Conservation (phyloP, 1,284 basidiomycete species). For the Sporisorium scitamineum region DNA sequence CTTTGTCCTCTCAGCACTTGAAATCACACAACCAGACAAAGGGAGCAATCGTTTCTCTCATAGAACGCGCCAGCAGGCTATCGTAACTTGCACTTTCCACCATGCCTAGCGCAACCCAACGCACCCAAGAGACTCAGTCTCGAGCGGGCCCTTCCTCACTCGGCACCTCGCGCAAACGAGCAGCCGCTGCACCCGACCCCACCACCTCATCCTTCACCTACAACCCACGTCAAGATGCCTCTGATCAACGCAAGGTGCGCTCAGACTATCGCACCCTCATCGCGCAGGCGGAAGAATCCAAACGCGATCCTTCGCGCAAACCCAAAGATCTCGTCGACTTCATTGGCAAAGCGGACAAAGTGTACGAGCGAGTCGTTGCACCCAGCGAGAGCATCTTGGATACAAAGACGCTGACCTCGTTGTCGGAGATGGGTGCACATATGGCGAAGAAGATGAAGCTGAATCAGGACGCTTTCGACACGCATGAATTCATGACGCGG, state of each 20-base stretch:
- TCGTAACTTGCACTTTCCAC: not conserved
- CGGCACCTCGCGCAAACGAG: conserved; percentile 19
- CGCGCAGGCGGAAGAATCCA: conserved; percentile 44
- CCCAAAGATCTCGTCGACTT: conserved; percentile 27
- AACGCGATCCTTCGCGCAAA: conserved; percentile 33
- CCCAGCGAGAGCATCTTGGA: conserved; percentile 54
- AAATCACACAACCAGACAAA: no score
- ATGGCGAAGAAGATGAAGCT: conserved; percentile 64
- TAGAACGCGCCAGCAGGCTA: not conserved
- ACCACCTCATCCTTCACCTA: conserved; percentile 38
- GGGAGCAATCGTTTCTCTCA: not conserved
- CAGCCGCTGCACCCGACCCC: not conserved
- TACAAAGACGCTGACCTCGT: conserved; percentile 55
- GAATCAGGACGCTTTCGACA: conserved; percentile 60
- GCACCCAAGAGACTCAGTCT: conserved; percentile 15
- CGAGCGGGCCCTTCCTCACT: conserved; percentile 29
- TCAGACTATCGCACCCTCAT: conserved; percentile 57
- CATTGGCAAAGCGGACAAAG: conserved; percentile 21
- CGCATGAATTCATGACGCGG: conserved; percentile 58
- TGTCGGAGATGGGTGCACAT: conserved; percentile 61
- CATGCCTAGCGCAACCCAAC: conserved; percentile 6
- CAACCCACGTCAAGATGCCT: conserved; percentile 47
- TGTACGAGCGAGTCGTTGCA: conserved; percentile 38
- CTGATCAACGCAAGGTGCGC: conserved; percentile 52
- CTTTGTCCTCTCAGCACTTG: not conserved